Evolutionary conservation across 257 asterid genomes (phyloP), one percentile per base, ranked within the genome.

Genomic region (Plantago ovata): DNA sequence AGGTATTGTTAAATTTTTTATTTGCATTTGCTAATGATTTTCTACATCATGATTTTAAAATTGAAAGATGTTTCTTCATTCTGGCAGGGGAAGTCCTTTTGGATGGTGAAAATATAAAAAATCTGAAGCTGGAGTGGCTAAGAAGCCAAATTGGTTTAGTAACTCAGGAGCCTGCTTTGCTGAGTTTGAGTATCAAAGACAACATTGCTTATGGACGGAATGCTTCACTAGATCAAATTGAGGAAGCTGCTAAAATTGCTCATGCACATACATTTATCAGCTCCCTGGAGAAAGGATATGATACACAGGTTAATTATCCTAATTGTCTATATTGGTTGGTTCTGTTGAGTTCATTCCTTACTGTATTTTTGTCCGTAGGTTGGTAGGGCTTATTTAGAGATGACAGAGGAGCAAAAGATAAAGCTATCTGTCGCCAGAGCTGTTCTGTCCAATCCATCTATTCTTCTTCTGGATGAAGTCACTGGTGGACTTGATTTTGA

Each of bases 401-500:
- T 93, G 91, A 81, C 98, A 28, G 98, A 93, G 77, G 97, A 93
- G 75, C 98, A 89, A 73, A 93, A 86, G 69, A 93, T 93, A 72
- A 93, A 93, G 70, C 96, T 93, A 36, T 93, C 98, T 67, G 84
- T 93, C 60, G 98, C 98, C 53, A 86, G 98, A 67, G 98, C 97
- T 38, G 98, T 93, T 57, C 87, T 93, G 60, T 88, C 94, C 6
- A 93, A 86, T 78, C 98, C 98, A 68, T 84, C 95, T 52, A 84
- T 93, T 74, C 79, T 93, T 56, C 95, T 93, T 59, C 92, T 93
- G 56, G 98, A 93, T 80, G 98, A 93, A 72, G 98, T 93, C 60
- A 93, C 98, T 42, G 97, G 95, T 65, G 98, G 98, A 59, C 95
- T 93, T 56, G 97, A 93, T 86, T 93, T 93, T 71, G 97, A 93